Conservation (phyloP, 2,329 filamentous ascomycete species). For the Stagonosporopsis vannaccii region DNA sequence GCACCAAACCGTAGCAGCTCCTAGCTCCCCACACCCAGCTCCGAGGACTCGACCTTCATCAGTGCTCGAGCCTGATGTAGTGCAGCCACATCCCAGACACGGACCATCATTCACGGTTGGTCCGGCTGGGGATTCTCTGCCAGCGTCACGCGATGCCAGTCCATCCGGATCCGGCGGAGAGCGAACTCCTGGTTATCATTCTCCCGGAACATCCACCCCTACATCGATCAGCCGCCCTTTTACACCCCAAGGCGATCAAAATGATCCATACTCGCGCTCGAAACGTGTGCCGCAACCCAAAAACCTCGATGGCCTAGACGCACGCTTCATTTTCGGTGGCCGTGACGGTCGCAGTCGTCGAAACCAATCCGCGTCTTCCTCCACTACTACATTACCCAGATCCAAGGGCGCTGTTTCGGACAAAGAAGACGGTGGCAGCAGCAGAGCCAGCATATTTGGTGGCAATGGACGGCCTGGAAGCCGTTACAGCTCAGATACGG, state of each 20-base stretch:
- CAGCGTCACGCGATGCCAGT: conserved; percentile 64
- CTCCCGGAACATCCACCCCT: conserved; percentile 57
- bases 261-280: conserved; percentile 87
- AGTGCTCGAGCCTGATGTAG: conserved; percentile 52
- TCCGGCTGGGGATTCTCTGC: conserved; percentile 61
- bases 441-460: conserved; percentile 63
- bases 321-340: conserved; percentile 82
- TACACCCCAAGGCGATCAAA: conserved; percentile 78
- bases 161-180: conserved; percentile 66
- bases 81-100: conserved; percentile 57
- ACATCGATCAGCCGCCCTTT: conserved; percentile 74
- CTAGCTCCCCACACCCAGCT: conserved; percentile 38
- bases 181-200: conserved; percentile 54
- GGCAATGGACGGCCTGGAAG: conserved; percentile 57
- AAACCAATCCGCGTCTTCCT: conserved; percentile 45
- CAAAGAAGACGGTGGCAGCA: conserved; percentile 51
- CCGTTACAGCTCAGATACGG: conserved; percentile 54
- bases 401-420: conserved; percentile 52
- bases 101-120: conserved; percentile 64
- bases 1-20: conserved; percentile 25
- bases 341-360: conserved; percentile 71
- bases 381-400: conserved; percentile 52
- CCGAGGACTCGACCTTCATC: conserved; percentile 53
- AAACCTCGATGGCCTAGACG: conserved; percentile 73
- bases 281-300: conserved; percentile 75